A percentile compares a stretch with the other conserved stretches of the same genome.
These are phyloP conservation scores for Amanita fuliginea DNA, from an alignment of 768 basidiomycete species.

Conservation along the genomic window DNA sequence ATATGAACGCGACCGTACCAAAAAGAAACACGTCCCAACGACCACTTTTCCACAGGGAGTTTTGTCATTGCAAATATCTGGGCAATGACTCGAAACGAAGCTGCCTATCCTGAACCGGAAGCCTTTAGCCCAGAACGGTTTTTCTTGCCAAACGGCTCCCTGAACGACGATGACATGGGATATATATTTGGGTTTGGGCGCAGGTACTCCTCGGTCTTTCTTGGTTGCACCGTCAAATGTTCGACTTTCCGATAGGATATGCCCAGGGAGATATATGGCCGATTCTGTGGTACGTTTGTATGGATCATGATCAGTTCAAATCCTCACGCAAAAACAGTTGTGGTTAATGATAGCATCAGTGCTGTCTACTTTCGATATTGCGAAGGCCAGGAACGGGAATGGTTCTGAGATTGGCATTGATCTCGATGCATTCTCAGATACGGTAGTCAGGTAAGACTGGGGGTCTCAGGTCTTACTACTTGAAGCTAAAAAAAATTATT, in stretches of 20 bases:
- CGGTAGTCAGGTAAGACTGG: not conserved
- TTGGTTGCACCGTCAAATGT: too few species aligned
- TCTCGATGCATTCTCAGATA: not conserved
- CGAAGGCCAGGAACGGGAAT: slow-evolving; percentile 1
- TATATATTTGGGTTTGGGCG: slow-evolving; percentile 24
- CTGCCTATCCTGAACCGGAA: not conserved
- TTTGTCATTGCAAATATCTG: not conserved
- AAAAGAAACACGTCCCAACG: not conserved
- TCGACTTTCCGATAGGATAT: slow-evolving; percentile 7
- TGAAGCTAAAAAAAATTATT: not conserved
- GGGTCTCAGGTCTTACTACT: too few species aligned
- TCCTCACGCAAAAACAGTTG: not conserved
- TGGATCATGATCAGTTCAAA: too few species aligned
- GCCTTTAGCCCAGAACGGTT: not conserved
- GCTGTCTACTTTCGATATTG: not conserved
- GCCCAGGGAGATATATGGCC: slow-evolving; percentile 16
- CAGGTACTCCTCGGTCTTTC: slow-evolving; percentile 11
- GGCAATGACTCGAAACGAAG: slow-evolving; percentile 10
- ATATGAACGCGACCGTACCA: not conserved
- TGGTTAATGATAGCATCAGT: not conserved
- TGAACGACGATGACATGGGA: slow-evolving; percentile 6
- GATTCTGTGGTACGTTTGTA: slow-evolving; percentile 9
- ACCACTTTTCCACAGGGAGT: not conserved
- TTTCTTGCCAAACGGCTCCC: not conserved
- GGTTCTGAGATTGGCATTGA: not conserved